Percentiles rank a stretch among this genome's conserved stretches.
These are phyloP conservation scores for Euphrasia confusa DNA, from an alignment of 257 asterid species.

Conservation along the genomic window DNA sequence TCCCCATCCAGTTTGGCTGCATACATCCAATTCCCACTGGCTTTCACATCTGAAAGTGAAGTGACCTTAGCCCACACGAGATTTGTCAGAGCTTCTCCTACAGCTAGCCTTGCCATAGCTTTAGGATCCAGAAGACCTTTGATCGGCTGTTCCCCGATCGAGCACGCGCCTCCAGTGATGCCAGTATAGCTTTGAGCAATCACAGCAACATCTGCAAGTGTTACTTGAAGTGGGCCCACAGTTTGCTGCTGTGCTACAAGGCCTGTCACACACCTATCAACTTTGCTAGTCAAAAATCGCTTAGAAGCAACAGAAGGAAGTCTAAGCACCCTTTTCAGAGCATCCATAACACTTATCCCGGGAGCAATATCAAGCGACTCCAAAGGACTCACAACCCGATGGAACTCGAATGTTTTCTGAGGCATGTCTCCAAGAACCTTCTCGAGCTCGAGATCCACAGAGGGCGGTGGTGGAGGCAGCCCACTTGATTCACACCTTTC, in stretches of 20 bases:
- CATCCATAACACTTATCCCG: constrained; percentile 56
- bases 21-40: constrained; percentile 98
- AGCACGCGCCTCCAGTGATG: constrained; percentile 86
- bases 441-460: constrained; percentile 94
- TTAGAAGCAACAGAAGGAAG: constrained; percentile 88
- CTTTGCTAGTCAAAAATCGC: constrained; percentile 89
- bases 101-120: constrained; percentile 91
- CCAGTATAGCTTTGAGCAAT: constrained; percentile 75
- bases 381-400: constrained; percentile 34
- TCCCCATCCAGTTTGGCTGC: constrained; percentile 97
- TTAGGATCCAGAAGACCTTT: constrained; percentile 83
- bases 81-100: constrained; percentile 91
- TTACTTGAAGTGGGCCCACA: constrained; percentile 88
- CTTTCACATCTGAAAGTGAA: constrained; percentile 81
- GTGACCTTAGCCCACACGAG: constrained; percentile 89
- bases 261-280: constrained; percentile 91
- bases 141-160: constrained; percentile 87
- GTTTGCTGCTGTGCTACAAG: constrained; percentile 98
- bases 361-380: constrained; percentile 93
- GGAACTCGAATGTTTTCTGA: constrained; percentile 78
- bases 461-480: constrained; percentile 74
- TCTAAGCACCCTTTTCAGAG: constrained; percentile 71
- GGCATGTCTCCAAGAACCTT: constrained; percentile 99
- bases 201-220: constrained; percentile 86
- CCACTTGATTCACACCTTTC: constrained; percentile 48